Evolutionary conservation across 495 filamentous ascomycete genomes (phyloP).

Genomic region (Neurospora sp.): DNA sequence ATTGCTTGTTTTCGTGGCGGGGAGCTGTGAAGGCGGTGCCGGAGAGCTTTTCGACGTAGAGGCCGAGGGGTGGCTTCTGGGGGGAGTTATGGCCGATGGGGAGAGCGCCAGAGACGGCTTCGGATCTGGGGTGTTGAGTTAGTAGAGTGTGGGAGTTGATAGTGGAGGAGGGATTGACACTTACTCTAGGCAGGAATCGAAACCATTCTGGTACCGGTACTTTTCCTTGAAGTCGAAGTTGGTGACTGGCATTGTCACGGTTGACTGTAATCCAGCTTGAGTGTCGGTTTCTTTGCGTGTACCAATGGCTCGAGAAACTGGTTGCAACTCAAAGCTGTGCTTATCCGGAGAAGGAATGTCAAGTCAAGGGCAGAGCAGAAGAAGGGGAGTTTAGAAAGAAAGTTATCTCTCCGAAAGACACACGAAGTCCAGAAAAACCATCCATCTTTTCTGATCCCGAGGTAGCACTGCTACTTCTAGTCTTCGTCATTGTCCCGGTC

Average conservation of each 20-base stretch:
- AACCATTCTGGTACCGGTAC: conserved; percentile 62
- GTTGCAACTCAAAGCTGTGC: not conserved
- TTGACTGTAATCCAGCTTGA: not conserved
- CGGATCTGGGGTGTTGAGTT: conserved; percentile 23
- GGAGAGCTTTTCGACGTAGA: conserved; percentile 90
- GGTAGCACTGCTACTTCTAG: not conserved
- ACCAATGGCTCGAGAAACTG: not conserved
- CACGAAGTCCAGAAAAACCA: not conserved
- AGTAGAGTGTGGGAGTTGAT: not conserved
- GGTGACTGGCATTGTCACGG: conserved; percentile 46
- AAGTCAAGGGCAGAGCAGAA: not conserved
- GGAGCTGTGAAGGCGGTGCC: conserved; percentile 91
- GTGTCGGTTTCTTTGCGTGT: not conserved
- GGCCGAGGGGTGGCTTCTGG: conserved; percentile 72
- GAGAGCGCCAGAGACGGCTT: conserved; percentile 37
- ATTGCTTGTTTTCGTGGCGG: conserved; percentile 76
- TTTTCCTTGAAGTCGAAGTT: conserved; percentile 45
- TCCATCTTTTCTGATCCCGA: not conserved
- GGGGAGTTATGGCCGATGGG: conserved; percentile 71
- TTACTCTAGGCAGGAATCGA: conserved; percentile 52
- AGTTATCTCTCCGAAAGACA: not conserved
- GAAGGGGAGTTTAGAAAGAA: not conserved
- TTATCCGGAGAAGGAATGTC: not conserved
- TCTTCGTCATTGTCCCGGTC: not conserved
- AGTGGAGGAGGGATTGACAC: conserved; percentile 5